phyloP scores from a whole-genome alignment of 169 alveolate species.

The Plasmodium malariae region DNA sequence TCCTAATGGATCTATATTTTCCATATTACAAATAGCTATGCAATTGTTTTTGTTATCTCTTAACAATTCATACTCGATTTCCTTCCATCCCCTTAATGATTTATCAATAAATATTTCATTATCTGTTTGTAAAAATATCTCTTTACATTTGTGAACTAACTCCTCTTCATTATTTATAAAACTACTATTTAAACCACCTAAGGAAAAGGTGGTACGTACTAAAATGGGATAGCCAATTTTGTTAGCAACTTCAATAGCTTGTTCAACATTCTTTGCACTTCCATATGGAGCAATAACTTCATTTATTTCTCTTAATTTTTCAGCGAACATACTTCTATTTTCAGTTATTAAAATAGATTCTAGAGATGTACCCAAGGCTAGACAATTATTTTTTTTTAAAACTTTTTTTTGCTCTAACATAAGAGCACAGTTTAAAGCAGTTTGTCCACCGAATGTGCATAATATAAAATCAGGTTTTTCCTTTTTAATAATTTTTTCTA shows the following conservation, averaged over 20 bases:
- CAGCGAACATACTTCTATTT: constrained; percentile 89
- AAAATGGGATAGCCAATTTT: constrained; percentile 91
- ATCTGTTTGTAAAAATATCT: constrained; percentile 83
- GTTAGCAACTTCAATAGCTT: constrained; percentile 85
- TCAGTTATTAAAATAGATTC: constrained; percentile 90
- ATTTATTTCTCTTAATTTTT: constrained; percentile 88
- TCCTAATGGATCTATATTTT: constrained; percentile 93
- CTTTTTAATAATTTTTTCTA: constrained; percentile 85
- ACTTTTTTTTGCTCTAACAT: constrained; percentile 86
- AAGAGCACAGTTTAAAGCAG: constrained; percentile 92
- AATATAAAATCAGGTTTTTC: constrained; percentile 92
- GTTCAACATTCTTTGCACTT: constrained; percentile 82
- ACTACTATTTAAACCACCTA: constrained; percentile 90
- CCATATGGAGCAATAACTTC: constrained; percentile 89
- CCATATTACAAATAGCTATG: constrained; percentile 92
- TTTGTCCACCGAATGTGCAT: constrained; percentile 93
- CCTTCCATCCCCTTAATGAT: constrained; percentile 92
- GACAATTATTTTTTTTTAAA: constrained; percentile 85
- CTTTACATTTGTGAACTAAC: constrained; percentile 78
- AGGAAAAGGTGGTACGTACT: constrained; percentile 90
- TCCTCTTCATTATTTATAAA: constrained; percentile 88
- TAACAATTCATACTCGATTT: constrained; percentile 91
- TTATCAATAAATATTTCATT: constrained; percentile 90
- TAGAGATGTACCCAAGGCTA: constrained; percentile 82
- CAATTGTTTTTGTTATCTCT: constrained; percentile 92